Evolutionary conservation across 2,329 filamentous ascomycete species (phyloP).

Genomic region (Stemphylium lycopersici): DNA sequence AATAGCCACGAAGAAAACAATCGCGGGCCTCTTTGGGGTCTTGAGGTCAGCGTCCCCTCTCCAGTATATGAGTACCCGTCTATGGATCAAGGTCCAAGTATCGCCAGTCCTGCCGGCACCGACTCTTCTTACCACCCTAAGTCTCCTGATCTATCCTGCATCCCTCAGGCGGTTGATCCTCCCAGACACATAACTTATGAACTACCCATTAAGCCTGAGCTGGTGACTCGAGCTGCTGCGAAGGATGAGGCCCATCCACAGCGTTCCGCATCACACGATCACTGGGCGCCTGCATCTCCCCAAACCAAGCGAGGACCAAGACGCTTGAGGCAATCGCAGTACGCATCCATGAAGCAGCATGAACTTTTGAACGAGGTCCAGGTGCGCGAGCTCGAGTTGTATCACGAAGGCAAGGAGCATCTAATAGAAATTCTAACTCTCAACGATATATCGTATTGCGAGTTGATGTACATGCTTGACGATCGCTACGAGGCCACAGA

Average conservation of each 20-base stretch:
- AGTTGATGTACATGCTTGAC: background rate
- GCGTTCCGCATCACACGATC: no score
- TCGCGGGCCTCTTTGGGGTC: no score
- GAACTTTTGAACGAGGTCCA: conserved; percentile 1
- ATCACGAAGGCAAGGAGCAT: background rate
- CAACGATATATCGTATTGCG: background rate
- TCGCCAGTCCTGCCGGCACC: background rate
- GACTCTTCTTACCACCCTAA: background rate
- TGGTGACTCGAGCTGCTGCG: no score
- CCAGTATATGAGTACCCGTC: no score
- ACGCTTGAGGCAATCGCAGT: background rate
- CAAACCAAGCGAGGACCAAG: background rate
- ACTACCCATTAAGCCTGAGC: no score
- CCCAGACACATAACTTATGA: no score
- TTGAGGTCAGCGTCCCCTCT: no score
- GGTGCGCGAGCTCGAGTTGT: background rate
- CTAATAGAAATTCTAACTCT: background rate
- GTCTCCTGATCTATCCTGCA: no score
- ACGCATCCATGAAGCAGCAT: background rate
- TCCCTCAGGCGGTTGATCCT: no score
- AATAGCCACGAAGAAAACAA: background rate
- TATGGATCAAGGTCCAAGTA: background rate
- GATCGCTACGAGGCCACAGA: background rate
- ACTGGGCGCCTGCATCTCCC: no score
- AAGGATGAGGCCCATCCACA: no score